Evolutionary conservation across 2,329 filamentous ascomycete genomes (phyloP).

Genomic region (Diplodia seriata): DNA sequence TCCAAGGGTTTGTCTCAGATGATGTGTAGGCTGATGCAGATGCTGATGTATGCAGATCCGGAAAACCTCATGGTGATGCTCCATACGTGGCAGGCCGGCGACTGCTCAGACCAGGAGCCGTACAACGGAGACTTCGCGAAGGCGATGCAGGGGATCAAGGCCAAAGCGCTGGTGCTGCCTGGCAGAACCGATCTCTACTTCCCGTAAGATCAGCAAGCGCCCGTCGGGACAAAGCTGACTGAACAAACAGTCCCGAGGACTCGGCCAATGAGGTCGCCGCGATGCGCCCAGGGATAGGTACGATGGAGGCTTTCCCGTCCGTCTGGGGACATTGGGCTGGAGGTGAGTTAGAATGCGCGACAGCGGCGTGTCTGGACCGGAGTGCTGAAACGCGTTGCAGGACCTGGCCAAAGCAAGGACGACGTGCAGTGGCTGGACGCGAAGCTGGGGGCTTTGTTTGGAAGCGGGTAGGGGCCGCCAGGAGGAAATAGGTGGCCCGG

Average conservation of each 20-base stretch:
- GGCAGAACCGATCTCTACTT: conserved; percentile 81
- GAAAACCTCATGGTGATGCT: conserved; percentile 79
- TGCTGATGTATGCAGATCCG: conserved; percentile 58
- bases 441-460: conserved; percentile 50
- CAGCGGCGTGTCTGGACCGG: background rate
- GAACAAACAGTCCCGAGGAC: conserved; percentile 68
- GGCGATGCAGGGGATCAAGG: conserved; percentile 70
- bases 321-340: conserved; percentile 68
- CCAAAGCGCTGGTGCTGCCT: conserved; percentile 74
- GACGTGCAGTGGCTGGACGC: conserved; percentile 76
- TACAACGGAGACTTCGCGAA: conserved; percentile 71
- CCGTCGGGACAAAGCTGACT: conserved; percentile 29
- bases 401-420: conserved; percentile 72
- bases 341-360: conserved; percentile 49
- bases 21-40: background rate
- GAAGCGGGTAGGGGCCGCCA: conserved; percentile 18
- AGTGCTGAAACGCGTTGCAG: conserved; percentile 43
- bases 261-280: conserved; percentile 73
- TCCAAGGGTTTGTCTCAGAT: conserved; percentile 61
- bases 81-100: conserved; percentile 78
- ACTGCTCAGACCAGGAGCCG: conserved; percentile 71
- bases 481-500: background rate
- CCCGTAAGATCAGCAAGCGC: conserved; percentile 57
- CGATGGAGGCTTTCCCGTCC: conserved; percentile 61
- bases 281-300: conserved; percentile 66